A percentile compares a stretch with the other conserved stretches of the same genome.
Conservation (phyloP, 2,329 filamentous ascomycete species). For the Alternaria longipes region DNA sequence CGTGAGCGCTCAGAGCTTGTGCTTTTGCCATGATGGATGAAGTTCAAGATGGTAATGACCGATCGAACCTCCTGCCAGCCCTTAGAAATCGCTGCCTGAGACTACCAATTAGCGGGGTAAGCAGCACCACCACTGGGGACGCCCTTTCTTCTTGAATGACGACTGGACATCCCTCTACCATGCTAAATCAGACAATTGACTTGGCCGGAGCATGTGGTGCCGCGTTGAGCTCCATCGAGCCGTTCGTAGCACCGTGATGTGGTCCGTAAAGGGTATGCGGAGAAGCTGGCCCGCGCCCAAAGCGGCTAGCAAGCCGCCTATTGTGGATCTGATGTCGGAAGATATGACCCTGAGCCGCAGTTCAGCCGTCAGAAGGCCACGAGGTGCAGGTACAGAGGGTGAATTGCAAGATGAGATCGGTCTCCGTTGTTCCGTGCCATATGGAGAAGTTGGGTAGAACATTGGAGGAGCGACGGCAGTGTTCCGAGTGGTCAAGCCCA, state of each 20-base stretch:
- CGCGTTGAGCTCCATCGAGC: constrained; percentile 39
- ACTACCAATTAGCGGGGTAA: constrained; percentile 21
- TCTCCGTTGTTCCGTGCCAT: constrained; percentile 31
- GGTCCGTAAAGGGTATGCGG: constrained; percentile 25
- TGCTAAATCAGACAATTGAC: constrained; percentile 36
- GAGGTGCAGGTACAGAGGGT: constrained; percentile 22
- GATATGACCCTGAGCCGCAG: constrained; percentile 26
- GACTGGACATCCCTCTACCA: constrained; percentile 17
- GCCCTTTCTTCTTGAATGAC: constrained; percentile 17
- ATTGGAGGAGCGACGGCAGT: constrained; percentile 8
- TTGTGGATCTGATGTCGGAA: constrained; percentile 27
- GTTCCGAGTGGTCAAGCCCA: constrained; percentile 14
- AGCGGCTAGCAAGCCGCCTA: constrained; percentile 24
- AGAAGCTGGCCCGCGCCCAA: constrained; percentile 31
- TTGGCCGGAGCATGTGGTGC: constrained; percentile 39
- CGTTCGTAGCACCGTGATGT: constrained; percentile 34
- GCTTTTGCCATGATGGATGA: constrained; percentile 37
- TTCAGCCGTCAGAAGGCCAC: constrained; percentile 22
- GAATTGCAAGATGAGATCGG: constrained; percentile 30
- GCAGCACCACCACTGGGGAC: constrained; percentile 10
- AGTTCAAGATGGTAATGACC: constrained; percentile 1
- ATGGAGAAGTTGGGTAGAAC: constrained; percentile 15
- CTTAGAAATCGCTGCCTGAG: constrained; percentile 1
- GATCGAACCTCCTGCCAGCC: constrained; percentile 10
- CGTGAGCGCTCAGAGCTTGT: constrained; percentile 36